Evolutionary conservation across 2,329 filamentous ascomycete species (phyloP), one percentile per base, ranked within the genome.

Genomic region (Clarireedia homoeocarpa): DNA sequence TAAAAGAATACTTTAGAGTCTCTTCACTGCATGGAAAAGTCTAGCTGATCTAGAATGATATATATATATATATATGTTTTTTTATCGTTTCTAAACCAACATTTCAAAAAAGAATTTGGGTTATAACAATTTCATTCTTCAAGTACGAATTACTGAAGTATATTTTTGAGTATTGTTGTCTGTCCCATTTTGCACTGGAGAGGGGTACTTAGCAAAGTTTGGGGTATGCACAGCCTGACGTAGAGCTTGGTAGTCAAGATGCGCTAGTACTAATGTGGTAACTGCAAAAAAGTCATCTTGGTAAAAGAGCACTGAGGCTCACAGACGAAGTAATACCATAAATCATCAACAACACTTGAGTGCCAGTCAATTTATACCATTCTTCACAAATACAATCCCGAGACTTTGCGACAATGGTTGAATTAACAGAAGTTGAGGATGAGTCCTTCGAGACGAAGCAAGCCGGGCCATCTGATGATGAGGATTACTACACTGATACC

Each of bases 341-440:
- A 12, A 26, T 3, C 50, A 58, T 62, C 57, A 75, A 85, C 73
- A 67, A 96, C 30, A 34, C 30, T 34, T 12, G 30, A 34, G 30
- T 4, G 30, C 30, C 30, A 34, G 10, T 12, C 10, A 34, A 34
- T 3, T 34, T 14, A 34, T 4, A 34, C 30, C 30, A 34, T 3
- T 34, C 30, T 34, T 34, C 9, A 12, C 30, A 34, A 34, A 12
- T 14, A 34, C 10, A 34, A 34, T 34, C 30, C 7, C 10, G 12
- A 34, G 10, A 34, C 3, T 12, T 5, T 34, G 10, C 30, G 12
- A 12, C 10, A 12, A 34, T 34, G 30, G 92, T 97, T 74, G 90
- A 92, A 75, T 89, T 97, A 71, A 89, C 90, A 71, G 92, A 97
- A 79, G 92, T 97, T 70, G 86, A 95, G 71, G 92, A 97, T 72